Conservation (phyloP, 208 protist genomes). For the Crithidia thermophila region DNA sequence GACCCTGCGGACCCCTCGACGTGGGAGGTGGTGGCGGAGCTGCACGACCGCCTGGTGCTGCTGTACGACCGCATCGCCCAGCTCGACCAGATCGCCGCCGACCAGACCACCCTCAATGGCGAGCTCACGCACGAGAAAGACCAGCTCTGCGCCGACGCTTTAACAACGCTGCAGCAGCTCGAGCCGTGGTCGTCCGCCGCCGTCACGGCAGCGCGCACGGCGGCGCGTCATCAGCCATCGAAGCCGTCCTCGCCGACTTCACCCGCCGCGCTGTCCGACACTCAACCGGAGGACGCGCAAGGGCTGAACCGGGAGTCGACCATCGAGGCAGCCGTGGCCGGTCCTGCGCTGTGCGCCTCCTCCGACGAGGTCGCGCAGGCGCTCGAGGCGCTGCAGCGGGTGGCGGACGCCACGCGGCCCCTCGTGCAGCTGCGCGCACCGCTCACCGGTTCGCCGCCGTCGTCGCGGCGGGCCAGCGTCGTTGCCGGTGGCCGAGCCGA, state of each 20-base stretch:
- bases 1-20: conserved; percentile 23
- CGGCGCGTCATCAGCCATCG: neutral
- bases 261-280: neutral
- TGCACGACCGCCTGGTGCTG: conserved; percentile 40
- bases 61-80: conserved; percentile 21
- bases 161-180: conserved; percentile 7
- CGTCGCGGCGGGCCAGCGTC: neutral
- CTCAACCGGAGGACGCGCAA: neutral
- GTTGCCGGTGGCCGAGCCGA: neutral
- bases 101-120: conserved; percentile 16
- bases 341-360: neutral
- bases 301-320: no score
- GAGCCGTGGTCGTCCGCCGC: conserved; percentile 25
- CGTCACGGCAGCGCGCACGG: neutral
- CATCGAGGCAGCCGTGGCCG: neutral
- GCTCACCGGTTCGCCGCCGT: neutral
- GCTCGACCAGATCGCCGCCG: conserved; percentile 11
- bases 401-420: conserved; percentile 1
- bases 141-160: conserved; percentile 8
- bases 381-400: conserved; percentile 16
- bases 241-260: neutral
- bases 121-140: conserved; percentile 5
- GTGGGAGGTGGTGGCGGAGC: conserved; percentile 55
- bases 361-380: conserved; percentile 20
- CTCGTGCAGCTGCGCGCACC: conserved; percentile 19